phyloP scores from a whole-genome alignment of 2,329 filamentous ascomycete genomes.

The Pseudocercospora musae region DNA sequence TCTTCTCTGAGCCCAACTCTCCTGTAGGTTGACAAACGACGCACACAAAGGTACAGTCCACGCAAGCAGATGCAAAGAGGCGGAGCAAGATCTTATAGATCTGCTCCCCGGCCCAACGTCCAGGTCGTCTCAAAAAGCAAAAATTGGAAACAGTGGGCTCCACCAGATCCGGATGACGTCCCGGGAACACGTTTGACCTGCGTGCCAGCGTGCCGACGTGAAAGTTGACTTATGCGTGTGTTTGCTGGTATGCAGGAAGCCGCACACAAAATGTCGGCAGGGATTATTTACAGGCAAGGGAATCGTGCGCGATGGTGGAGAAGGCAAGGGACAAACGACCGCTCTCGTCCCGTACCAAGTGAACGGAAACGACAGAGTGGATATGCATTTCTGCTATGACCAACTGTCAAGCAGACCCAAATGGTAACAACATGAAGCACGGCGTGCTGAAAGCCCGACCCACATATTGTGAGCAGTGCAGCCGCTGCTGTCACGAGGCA shows the following conservation, averaged over 20 bases:
- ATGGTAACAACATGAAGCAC: not conserved
- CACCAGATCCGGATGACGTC: not conserved
- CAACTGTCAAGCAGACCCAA: slow-evolving; percentile 2
- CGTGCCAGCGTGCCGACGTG: not conserved
- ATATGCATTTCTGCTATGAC: not conserved
- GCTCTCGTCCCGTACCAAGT: not conserved
- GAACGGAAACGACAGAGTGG: slow-evolving; percentile 3
- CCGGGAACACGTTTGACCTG: slow-evolving; percentile 11
- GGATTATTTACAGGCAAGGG: slow-evolving; percentile 3
- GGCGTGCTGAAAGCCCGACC: slow-evolving; percentile 1
- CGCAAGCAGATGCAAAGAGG: slow-evolving; percentile 5
- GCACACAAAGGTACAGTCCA: not conserved
- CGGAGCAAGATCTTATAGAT: slow-evolving; percentile 6
- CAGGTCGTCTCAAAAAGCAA: slow-evolving; percentile 5
- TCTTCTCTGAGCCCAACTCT: not conserved
- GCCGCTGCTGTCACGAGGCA: slow-evolving; percentile 18
- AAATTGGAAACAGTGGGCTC: slow-evolving; percentile 7
- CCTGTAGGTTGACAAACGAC: not conserved
- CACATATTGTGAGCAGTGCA: slow-evolving; percentile 10
- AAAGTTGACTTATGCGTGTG: slow-evolving; percentile 7
- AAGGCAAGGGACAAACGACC: slow-evolving; percentile 5
- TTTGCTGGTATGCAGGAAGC: slow-evolving; percentile 16
- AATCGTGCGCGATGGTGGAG: slow-evolving; percentile 12
- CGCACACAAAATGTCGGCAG: slow-evolving; percentile 4
- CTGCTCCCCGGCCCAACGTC: slow-evolving; percentile 1